Percentiles rank a stretch among this genome's conserved stretches.
Conservation (phyloP, 2,329 filamentous ascomycete species). For the Paecilomyces fulvus region DNA sequence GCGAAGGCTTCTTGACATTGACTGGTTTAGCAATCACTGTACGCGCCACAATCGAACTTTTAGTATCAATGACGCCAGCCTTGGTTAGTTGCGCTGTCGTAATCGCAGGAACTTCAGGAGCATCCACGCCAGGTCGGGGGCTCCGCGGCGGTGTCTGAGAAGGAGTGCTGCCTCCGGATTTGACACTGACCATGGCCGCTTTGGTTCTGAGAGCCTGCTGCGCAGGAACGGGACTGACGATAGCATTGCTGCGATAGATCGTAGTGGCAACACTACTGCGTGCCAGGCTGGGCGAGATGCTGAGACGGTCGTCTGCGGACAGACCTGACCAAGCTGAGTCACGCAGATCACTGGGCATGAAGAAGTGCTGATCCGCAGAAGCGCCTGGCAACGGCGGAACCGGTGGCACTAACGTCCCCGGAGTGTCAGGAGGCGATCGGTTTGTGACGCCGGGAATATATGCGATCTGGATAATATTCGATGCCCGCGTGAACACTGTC, state of each 20-base stretch:
- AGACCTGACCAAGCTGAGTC: constrained; percentile 83
- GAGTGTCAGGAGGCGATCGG: constrained; percentile 74
- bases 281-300: constrained; percentile 39
- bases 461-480: constrained; percentile 98
- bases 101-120: constrained; percentile 66
- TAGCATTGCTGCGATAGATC: constrained; percentile 84
- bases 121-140: constrained; percentile 28
- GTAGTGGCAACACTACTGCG: constrained; percentile 74
- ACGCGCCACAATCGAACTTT: constrained; percentile 37
- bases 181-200: constrained; percentile 88
- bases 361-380: constrained; percentile 76
- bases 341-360: constrained; percentile 80
- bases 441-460: constrained; percentile 98
- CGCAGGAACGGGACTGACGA: constrained; percentile 68
- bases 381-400: constrained; percentile 79
- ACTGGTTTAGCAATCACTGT: constrained; percentile 37
- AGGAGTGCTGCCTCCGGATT: constrained; percentile 54
- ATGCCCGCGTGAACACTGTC: constrained; percentile 88
- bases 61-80: constrained; percentile 24
- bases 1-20: constrained; percentile 31
- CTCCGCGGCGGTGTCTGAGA: constrained; percentile 35
- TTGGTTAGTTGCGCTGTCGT: constrained; percentile 42
- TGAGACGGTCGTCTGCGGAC: constrained; percentile 46
- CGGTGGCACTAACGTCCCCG: constrained; percentile 73
- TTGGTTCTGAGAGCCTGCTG: constrained; percentile 82